Evolutionary conservation across 768 basidiomycete species (phyloP), one percentile per base, ranked within the genome.

Genomic region (Collybia sordida): DNA sequence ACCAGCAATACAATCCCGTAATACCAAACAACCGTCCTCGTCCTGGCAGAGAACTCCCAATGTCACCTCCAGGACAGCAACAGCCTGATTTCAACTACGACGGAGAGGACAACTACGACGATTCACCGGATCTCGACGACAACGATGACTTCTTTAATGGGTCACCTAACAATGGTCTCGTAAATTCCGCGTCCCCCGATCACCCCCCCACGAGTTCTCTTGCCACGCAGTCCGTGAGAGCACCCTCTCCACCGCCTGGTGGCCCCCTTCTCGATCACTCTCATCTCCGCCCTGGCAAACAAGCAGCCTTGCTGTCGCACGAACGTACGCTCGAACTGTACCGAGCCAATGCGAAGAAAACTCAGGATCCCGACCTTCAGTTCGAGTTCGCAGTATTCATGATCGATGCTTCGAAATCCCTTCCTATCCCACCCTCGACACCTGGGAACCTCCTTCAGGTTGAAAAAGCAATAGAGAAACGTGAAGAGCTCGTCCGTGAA

Each of bases 371-470:
- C 0, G 93, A 98, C 61, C 74, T 98, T 49, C 95, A 96, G 65
- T 98, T 94, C 75, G 97, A 99, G 66, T 98, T 99, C 59, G 93
- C 96, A 35, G 92, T 95, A 7, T 98, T 98, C 78, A 94, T 98
- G 90, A 89, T 99, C 64, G 97, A 98, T 63, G 93, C 95, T 42
- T 90, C 93, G 42, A 97, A 96, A 69, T 84, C 88, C 2, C 82
- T 93, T 65, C 87, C 88, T 36, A 85, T 90, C 49, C 90, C 91
- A 4, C 72, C 71, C 2, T 78, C 72, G 14, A 86, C 86, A 2
- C 77, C 82, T 0, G 86, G 82, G 24, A 90, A 92, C 59, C 78
- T 90, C 40, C 77, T 92, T 64, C 82, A 88, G 36, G 86, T 92
- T 50, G 91, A 93, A 66, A 83, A 83, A 61, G 88, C 89, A 1